Percentiles rank a stretch among this genome's conserved stretches.
Conservation (phyloP, 2,329 filamentous ascomycete species). For the Fusarium torreyae region DNA sequence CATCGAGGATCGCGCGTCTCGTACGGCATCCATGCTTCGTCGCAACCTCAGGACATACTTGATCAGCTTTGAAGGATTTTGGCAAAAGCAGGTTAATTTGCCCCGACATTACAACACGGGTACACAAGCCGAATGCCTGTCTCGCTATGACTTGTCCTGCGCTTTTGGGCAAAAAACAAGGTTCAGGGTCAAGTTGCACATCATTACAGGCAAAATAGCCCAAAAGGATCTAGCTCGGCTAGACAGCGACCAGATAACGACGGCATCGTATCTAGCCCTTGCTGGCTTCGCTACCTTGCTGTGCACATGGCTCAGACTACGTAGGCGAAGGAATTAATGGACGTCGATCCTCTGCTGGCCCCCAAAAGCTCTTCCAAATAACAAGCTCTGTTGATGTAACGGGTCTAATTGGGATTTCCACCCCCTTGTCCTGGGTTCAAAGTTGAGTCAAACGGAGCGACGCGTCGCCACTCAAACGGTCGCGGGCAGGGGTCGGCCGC, state of each 20-base stretch:
- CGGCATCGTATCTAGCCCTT: not conserved
- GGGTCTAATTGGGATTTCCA: not conserved
- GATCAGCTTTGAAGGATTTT: constrained; percentile 25
- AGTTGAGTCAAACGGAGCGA: constrained; percentile 34
- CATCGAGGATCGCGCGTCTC: constrained; percentile 23
- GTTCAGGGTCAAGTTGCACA: constrained; percentile 19
- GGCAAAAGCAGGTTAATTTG: constrained; percentile 40
- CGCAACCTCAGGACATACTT: constrained; percentile 27
- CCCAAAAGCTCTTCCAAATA: constrained; percentile 20
- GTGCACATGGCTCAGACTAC: constrained; percentile 4
- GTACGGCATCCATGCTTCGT: not conserved
- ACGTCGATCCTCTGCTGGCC: constrained; percentile 29
- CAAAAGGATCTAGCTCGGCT: constrained; percentile 2
- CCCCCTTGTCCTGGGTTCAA: constrained; percentile 10
- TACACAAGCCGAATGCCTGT: constrained; percentile 36
- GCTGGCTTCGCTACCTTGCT: not conserved
- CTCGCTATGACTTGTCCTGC: constrained; percentile 7
- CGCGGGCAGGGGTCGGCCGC: constrained; percentile 41
- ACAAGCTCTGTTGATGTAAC: constrained; percentile 3
- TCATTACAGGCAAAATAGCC: constrained; percentile 34
- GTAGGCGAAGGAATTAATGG: constrained; percentile 13
- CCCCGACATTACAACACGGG: constrained; percentile 24
- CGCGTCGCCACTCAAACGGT: constrained; percentile 39
- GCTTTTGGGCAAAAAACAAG: constrained; percentile 22
- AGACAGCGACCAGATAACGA: constrained; percentile 2